Evolutionary conservation across 306 rosid species (phyloP).

Genomic region (Dicorynia guianensis): DNA sequence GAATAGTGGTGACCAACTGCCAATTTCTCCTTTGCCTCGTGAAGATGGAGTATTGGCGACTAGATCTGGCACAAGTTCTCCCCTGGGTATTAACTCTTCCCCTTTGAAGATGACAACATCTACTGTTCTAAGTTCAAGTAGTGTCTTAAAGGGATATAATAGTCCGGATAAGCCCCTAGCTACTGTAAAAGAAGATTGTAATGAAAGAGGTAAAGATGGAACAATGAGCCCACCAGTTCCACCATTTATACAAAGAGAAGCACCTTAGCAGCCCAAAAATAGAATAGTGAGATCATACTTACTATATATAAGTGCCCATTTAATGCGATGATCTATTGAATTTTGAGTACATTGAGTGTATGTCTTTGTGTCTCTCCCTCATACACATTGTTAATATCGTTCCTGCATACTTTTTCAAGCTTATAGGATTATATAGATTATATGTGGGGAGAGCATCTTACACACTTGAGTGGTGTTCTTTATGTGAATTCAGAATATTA

Average conservation of each 20-base stretch:
- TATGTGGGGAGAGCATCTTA: slow-evolving; percentile 23
- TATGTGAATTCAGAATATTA: slow-evolving; percentile 20
- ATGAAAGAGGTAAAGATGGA: slow-evolving; percentile 56
- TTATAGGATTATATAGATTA: too few species aligned
- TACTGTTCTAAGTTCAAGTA: slow-evolving; percentile 55
- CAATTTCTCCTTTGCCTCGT: slow-evolving; percentile 64
- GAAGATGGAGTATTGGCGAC: slow-evolving; percentile 51
- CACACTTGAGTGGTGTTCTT: slow-evolving; percentile 26
- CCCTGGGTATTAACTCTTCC: slow-evolving; percentile 53
- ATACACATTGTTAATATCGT: background rate
- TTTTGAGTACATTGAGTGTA: slow-evolving; percentile 24
- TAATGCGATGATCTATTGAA: background rate
- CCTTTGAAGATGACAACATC: slow-evolving; percentile 49
- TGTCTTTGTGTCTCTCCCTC: background rate
- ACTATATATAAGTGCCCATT: background rate
- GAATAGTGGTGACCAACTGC: slow-evolving; percentile 33
- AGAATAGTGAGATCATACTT: background rate
- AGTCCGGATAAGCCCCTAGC: slow-evolving; percentile 60
- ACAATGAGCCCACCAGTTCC: slow-evolving; percentile 82
- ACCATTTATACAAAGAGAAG: slow-evolving; percentile 62
- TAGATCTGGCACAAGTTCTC: slow-evolving; percentile 59
- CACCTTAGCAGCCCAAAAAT: slow-evolving; percentile 31
- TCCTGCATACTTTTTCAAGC: too few species aligned
- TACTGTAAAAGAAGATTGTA: slow-evolving; percentile 60
- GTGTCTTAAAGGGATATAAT: slow-evolving; percentile 43